Evolutionary conservation across 257 asterid genomes (phyloP), one percentile per base, ranked within the genome.

Genomic region (Jacaranda mimosifolia): DNA sequence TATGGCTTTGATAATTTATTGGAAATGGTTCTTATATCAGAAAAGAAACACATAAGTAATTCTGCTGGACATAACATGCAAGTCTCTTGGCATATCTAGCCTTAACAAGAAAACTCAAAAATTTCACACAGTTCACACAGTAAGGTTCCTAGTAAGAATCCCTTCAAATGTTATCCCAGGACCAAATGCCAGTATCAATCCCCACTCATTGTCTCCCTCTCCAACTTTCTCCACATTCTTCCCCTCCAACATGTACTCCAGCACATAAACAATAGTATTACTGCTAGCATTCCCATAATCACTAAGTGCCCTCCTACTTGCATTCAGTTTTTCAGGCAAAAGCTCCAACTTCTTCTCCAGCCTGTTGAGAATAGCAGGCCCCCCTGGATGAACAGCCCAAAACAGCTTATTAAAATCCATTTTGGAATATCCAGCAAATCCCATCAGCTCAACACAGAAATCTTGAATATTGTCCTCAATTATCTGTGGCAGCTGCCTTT

Each of bases 321-420:
- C 91, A 6, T 53, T 83, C 83, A 96, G 66, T 26, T 96, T 96
- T 7, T 87, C 89, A 0, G 98, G 98, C 76, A 64, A 56, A 60
- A 96, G 87, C 74, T 87, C 91, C 62, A 93, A 49, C 81, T 73
- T 91, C 69, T 93, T 91, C 77, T 96, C 99, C 74, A 96, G 67
- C 85, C 90, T 80, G 79, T 93, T 91, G 52, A 93, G 63, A 65
- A 96, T 93, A 1, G 97, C 98, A 11, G 98, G 99, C 1, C 98
- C 99, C 1, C 99, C 98, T 0, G 98, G 99, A 68, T 96, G 99
- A 45, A 93, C 98, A 5, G 99, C 99, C 99, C 99, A 96, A 64
- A 96, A 96, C 81, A 96, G 5, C 36, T 85, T 82, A 64, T 93
- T 90, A 12, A 80, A 96, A 8, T 91, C 96, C 46, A 55, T 43